Conservation (phyloP, 345 rosid species). For the Citrus maxima region DNA sequence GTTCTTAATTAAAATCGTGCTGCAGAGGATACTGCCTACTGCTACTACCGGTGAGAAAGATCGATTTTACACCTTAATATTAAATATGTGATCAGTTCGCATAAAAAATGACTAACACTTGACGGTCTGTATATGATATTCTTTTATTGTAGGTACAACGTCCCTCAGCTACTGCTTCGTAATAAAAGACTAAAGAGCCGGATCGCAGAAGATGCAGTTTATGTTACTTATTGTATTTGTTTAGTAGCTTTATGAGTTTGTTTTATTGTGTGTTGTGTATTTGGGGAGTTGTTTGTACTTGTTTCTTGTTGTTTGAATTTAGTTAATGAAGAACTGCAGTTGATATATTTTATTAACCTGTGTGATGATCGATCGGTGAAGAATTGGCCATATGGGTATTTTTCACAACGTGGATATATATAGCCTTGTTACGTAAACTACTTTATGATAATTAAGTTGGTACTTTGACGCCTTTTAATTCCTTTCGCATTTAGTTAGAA, state of each 20-base stretch:
- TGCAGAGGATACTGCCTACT: background rate
- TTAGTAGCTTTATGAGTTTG: background rate
- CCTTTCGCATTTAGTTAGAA: background rate
- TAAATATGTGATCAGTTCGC: background rate
- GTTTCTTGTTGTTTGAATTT: background rate
- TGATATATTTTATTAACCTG: background rate
- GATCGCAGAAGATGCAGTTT: background rate
- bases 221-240: background rate
- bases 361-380: background rate
- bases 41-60: background rate
- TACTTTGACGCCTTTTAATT: background rate
- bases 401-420: no score
- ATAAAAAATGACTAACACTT: background rate
- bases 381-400: background rate
- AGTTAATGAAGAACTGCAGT: background rate
- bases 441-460: background rate
- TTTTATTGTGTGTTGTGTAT: background rate
- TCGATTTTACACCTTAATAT: background rate
- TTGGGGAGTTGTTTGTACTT: background rate
- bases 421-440: no score
- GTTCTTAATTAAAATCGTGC: background rate
- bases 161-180: background rate
- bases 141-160: background rate
- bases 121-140: background rate
- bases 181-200: background rate